Conservation (phyloP, 164 flowering plant species). For the Saururus chinensis region DNA sequence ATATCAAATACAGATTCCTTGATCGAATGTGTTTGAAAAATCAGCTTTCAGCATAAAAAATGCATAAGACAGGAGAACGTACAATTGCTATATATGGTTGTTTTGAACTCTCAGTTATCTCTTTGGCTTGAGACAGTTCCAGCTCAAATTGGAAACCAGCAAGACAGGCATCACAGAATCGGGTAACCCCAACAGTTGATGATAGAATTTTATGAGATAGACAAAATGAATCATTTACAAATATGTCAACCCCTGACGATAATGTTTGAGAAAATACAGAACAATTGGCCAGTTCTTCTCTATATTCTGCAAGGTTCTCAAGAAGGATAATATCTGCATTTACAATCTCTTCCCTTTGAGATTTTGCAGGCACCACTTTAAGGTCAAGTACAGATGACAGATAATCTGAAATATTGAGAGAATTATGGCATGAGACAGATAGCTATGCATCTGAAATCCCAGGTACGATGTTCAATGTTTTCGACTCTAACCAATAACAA, state of each 20-base stretch:
- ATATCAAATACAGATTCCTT: too few relatives aligned
- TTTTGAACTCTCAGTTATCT: conserved; percentile 19
- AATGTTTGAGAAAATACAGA: conserved; percentile 40
- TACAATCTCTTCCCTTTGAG: conserved; percentile 16
- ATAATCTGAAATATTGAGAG: conserved; percentile 33
- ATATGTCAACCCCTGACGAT: conserved; percentile 63
- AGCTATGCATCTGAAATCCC: not conserved
- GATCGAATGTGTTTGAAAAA: too few relatives aligned
- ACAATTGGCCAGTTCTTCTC: conserved; percentile 60
- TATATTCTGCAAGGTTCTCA: conserved; percentile 50
- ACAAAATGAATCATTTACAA: conserved; percentile 80
- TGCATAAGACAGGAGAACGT: conserved; percentile 9
- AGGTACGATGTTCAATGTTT: not conserved
- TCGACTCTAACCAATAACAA: not conserved
- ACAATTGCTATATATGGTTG: conserved; percentile 67
- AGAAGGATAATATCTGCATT: conserved; percentile 40
- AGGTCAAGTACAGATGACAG: conserved; percentile 50
- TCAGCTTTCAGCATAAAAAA: too few relatives aligned
- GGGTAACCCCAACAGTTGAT: conserved; percentile 73
- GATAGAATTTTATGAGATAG: conserved; percentile 75
- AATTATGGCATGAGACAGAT: not conserved
- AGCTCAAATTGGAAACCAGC: conserved; percentile 85
- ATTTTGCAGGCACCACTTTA: conserved; percentile 36
- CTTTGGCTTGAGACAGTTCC: conserved; percentile 35
- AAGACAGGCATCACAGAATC: conserved; percentile 47